Base-by-base conservation (phyloP, 805 yeast species). In the Saturnispora serradocipensis region DNA sequence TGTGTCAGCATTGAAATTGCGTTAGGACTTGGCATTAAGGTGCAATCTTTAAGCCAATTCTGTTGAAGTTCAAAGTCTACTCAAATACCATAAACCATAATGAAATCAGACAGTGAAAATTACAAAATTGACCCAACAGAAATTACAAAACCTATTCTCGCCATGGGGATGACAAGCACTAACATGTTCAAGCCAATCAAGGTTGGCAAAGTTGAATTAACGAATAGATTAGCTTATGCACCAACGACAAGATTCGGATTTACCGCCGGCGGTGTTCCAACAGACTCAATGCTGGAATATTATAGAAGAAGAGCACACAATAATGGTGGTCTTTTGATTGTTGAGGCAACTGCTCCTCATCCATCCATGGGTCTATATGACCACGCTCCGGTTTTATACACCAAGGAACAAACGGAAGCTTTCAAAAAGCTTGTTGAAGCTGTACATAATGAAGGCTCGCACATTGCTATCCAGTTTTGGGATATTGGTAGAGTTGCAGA, bases 341-440 rank as follows among this genome's bases (percentile, higher is more conserved):
- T 83, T 9, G 89, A 84, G 62, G 88, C 81, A 15, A 74, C 84
- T 1, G 72, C 71, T 58, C 72, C 73, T n/a, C 67, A 78, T 11
- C 59, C 67, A 2, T 51, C 63, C 69, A 70, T 70, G 60, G 67
- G 82, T 46, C 69, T 76, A 25, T 71, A 68, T 53, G 63, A 62
- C 16, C 24, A 35, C 20, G 75, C 67, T 3, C 82, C 85, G 24
- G 81, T 80, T 58, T 72, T 81, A 48, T 73, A 70, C 66, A 71
- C 67, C 22, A 71, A 73, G 5, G 66, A 68, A 30, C 86, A 81
- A 56, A 68, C 70, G 15, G 58, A 58, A 20, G 73, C 71, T 4
- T 80, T 85, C 82, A 71, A 69, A 55, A 65, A 69, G 54, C 69
- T 81, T 54, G 72, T 70, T 46, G 72, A 74, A 38, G 68, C 64